These are phyloP conservation scores for Lycium ferocissimum DNA, from an alignment of 257 asterid species.

Conservation along the genomic window DNA sequence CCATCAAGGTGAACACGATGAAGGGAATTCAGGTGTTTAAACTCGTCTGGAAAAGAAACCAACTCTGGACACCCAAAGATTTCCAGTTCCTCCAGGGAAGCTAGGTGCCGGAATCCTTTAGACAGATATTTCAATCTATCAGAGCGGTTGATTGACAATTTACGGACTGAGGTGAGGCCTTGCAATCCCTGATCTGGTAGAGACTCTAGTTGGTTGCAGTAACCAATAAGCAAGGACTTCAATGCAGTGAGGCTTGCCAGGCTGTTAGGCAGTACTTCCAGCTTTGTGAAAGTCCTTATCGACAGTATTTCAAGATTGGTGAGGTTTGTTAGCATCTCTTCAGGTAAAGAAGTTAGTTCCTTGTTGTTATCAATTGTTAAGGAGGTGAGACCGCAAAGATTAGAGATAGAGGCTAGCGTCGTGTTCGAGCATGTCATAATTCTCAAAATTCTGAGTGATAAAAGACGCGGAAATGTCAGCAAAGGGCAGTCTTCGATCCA, in stretches of 20 bases:
- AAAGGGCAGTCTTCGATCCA: constrained; percentile 17
- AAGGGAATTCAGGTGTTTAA: neutral
- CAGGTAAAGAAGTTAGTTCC: constrained; percentile 2
- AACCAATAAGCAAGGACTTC: neutral
- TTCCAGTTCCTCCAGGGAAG: neutral
- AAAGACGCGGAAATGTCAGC: neutral
- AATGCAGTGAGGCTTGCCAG: neutral
- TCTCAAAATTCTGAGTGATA: neutral
- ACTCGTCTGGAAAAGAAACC: no score
- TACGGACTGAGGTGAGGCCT: constrained; percentile 16
- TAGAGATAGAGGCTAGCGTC: neutral
- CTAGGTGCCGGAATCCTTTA: neutral
- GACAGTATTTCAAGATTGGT: neutral
- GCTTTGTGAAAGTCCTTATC: neutral
- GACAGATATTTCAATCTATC: constrained; percentile 5
- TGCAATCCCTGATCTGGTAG: neutral
- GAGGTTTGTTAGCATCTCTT: constrained; percentile 27
- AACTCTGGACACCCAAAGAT: neutral
- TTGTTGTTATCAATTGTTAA: neutral
- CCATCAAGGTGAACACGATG: neutral
- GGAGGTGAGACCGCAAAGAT: neutral
- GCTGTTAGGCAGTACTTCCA: constrained; percentile 20
- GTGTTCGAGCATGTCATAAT: neutral
- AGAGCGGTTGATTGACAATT: neutral
- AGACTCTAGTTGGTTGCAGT: neutral